phyloP scores from a whole-genome alignment of 1,284 basidiomycete species.

The Puccinia polysora region DNA sequence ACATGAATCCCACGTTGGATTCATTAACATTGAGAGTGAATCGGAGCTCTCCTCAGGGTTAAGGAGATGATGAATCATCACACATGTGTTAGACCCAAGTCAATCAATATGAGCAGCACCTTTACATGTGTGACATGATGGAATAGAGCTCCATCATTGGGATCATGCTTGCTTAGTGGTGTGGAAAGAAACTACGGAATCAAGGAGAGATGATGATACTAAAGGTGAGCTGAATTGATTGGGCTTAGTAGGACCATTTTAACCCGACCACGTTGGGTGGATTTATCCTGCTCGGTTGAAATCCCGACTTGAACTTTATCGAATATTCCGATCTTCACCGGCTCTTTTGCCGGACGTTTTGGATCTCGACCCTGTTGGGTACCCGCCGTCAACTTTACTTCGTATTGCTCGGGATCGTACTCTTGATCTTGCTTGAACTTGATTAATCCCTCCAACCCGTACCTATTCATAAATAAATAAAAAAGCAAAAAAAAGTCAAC shows the following conservation, averaged over 20 bases:
- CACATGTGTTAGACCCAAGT: too few species aligned
- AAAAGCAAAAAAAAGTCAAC: neutral
- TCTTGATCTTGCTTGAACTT: constrained; percentile 51
- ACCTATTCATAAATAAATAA: constrained; percentile 31
- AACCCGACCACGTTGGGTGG: constrained; percentile 43
- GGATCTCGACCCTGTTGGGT: neutral
- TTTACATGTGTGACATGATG: too few species aligned
- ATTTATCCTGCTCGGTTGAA: constrained; percentile 37
- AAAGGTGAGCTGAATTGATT: constrained; percentile 55
- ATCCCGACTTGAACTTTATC: constrained; percentile 40
- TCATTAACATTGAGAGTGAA: too few species aligned
- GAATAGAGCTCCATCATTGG: too few species aligned
- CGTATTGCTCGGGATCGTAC: constrained; percentile 51
- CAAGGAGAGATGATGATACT: constrained; percentile 1
- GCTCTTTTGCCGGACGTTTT: neutral
- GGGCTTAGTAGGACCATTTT: constrained; percentile 63
- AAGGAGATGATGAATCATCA: too few species aligned
- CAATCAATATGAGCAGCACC: too few species aligned
- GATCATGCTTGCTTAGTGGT: too few species aligned
- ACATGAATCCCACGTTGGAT: too few species aligned
- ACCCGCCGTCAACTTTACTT: constrained; percentile 48
- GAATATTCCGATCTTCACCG: constrained; percentile 34
- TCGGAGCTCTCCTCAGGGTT: too few species aligned
- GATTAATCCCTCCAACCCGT: constrained; percentile 51
- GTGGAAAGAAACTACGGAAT: too few species aligned